Base-by-base conservation (phyloP, 2,329 filamentous ascomycete genomes). In the Nemania bipapillata region DNA sequence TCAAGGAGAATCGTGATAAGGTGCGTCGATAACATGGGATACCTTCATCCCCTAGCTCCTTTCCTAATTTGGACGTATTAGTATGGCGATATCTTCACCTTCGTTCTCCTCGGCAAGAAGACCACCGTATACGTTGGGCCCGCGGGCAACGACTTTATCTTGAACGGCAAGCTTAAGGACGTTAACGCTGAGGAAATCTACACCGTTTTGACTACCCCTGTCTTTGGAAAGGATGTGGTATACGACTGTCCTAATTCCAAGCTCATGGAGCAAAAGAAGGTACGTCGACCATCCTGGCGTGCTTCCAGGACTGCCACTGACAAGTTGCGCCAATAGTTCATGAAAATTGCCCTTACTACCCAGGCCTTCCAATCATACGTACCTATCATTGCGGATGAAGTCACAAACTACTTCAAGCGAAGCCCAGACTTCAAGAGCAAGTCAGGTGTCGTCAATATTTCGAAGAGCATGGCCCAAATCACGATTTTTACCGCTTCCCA, bases 231-330 rank as follows among this genome's bases (percentile, higher is more conserved):
- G 75, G 91, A 94, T 82, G 93, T 97, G 28, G 92, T 96, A 62
- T 97, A 96, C 79, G 93, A 96, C 79, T 96, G 93, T 82, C 92
- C 93, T 49, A 96, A 96, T 79, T 86, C 92, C 66, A 96, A 96
- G 82, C 87, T 97, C 77, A 96, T 97, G 93, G 93, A 97, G 83
- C 93, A 97, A 85, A 97, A 97, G 85, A 96, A 95, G 89, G 92
- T 94, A 79, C 70, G 81, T 20, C 32, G 12, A 64, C 20, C 11
- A 49, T 7, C 28, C 42, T 12, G 4, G 47, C 24, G 11, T 12
- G 12, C 24, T 20, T 37, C 5, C 32, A 12, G 53, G 47, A 4
- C 35, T 4, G 28, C 28, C 12, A n/a, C 64, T 70, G 5, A 71
- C 64, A 57, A 45, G 24, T 4, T 2, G 37, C 28, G 59, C 6